phyloP scores from a whole-genome alignment of 768 basidiomycete genomes.

The Podaxis pistillaris region DNA sequence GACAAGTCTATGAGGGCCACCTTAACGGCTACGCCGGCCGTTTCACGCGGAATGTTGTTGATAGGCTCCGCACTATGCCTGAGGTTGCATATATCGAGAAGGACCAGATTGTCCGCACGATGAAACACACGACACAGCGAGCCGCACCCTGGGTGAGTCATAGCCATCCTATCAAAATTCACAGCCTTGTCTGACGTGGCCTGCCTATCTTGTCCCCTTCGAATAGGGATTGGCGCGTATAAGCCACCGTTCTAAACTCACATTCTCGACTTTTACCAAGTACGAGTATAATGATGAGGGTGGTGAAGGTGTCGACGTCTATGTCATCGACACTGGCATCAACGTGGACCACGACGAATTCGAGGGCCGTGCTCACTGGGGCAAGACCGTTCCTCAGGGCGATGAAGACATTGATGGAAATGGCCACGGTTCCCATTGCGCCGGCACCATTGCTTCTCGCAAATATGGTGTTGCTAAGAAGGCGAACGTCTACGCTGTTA shows the following conservation, averaged over 20 bases:
- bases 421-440: conserved; percentile 94
- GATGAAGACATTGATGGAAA: conserved; percentile 91
- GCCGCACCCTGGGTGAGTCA: conserved; percentile 81
- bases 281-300: conserved; percentile 71
- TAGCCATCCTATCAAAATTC: not conserved
- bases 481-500: conserved; percentile 87
- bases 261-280: conserved; percentile 78
- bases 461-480: conserved; percentile 97
- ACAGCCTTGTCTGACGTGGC: conserved; percentile 13
- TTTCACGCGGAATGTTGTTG: conserved; percentile 69
- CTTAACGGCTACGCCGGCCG: conserved; percentile 79
- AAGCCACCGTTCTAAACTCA: conserved; percentile 78
- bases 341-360: conserved; percentile 84
- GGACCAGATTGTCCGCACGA: conserved; percentile 88
- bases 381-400: conserved; percentile 82
- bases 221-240: conserved; percentile 90
- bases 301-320: conserved; percentile 95
- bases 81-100: conserved; percentile 92
- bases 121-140: conserved; percentile 52
- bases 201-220: conserved; percentile 2
- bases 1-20: conserved; percentile 75
- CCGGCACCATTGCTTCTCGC: conserved; percentile 91
- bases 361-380: conserved; percentile 88
- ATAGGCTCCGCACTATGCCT: conserved; percentile 76
- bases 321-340: conserved; percentile 88